Base-by-base conservation (phyloP, 495 filamentous ascomycete species). In the Penicillium parvum region DNA sequence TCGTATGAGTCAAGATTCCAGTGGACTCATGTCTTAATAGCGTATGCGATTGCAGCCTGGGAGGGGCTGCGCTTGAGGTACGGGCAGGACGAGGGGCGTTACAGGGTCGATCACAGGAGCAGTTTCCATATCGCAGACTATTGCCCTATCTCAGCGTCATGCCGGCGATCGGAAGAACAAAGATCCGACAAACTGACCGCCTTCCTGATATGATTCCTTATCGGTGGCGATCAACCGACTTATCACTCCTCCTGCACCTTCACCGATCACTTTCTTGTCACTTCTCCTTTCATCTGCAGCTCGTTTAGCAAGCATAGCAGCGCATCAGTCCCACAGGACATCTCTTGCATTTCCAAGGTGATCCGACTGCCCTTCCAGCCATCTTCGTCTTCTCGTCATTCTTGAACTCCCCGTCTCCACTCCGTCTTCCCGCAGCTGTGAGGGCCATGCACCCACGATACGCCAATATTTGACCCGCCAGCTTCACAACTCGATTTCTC, bases 111-210 rank as follows among this genome's bases (percentile, higher is more conserved):
- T 26, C 37, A 18, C 8, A 40, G 20, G 27, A 45, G 27, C 38
- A 28, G 18, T 37, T 49, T 42, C 25, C 21, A 28, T 48, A 50
- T 48, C 45, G 36, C 29, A 40, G 10, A 53, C 56, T 62, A 66
- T 66, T 52, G 49, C 52, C 49, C 46, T 47, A 63, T 62, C 48
- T 46, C 40, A 37, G 51, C 53, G 57, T 62, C 58, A 62, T 60
- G 43, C 32, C 25, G 37, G 30, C 10, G 23, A 18, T 26, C 50
- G 63, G 55, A 50, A 37, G 28, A 63, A 17, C 16, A 12, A 33
- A 21, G 10, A 16, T 20, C 38, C 35, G 25, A 14, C 7, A 1
- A 6, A 10, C 1, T 45, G 40, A 65, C 63, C 63, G 60, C 63
- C 55, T 60, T 33, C 53, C 12, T 5, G 2, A 30, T 6, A 27